Conservation (phyloP, 345 rosid species). For the sweet orange (Citrus sinensis) region DNA sequence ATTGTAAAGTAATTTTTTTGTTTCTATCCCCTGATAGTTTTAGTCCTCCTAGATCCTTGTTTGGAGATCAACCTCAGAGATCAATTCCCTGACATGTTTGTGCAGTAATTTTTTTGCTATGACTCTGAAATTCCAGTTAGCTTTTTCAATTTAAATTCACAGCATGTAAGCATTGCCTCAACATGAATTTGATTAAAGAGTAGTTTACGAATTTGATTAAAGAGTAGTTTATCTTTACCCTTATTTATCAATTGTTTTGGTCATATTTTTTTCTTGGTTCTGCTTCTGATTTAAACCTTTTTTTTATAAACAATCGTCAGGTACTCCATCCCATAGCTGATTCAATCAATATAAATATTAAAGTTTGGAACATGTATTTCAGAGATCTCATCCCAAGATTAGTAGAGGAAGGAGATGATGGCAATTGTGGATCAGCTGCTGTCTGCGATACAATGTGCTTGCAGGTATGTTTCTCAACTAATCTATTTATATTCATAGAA, state of each 20-base stretch:
- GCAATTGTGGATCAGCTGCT: conserved; percentile 90
- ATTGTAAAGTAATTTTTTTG: not conserved
- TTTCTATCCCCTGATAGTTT: not conserved
- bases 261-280: not conserved
- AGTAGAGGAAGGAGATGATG: conserved; percentile 80
- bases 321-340: conserved; percentile 71
- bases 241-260: not conserved
- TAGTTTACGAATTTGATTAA: not conserved
- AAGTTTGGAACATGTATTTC: conserved; percentile 88
- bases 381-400: conserved; percentile 74
- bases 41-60: not conserved
- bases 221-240: not conserved
- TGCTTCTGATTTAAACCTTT: not conserved
- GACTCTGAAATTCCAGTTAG: not conserved
- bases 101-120: not conserved
- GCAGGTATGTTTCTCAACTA: conserved; percentile 47
- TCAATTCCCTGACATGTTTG: not conserved
- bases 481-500: not conserved
- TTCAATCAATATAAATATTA: conserved; percentile 66
- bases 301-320: conserved; percentile 27
- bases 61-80: not conserved
- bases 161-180: not conserved
- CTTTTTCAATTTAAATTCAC: not conserved
- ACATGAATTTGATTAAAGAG: not conserved
- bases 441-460: conserved; percentile 87